Base-by-base conservation (phyloP, 306 rosid genomes). In the Echinosophora koreensis region DNA sequence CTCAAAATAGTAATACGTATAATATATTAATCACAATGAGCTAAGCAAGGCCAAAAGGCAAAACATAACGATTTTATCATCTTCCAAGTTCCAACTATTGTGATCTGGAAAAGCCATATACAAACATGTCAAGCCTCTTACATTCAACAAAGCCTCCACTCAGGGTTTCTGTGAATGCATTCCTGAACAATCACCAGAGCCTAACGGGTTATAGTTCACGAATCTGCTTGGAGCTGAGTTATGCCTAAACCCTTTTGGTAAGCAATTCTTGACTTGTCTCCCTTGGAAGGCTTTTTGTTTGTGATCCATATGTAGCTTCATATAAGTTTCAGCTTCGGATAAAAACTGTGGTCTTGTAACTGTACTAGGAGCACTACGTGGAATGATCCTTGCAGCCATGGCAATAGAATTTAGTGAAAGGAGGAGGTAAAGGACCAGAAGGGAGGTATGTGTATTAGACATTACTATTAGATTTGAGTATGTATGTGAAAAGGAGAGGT, bases 161-260 rank as follows among this genome's bases (percentile, higher is more conserved):
- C 90, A 89, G 54, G 94, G 97, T 51, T 77, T 87, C 58, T 78
- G 72, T 8, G 78, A 62, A 58, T 42, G 79, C 71, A 54, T 69
- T 10, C 70, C 73, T 8, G 84, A 77, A 63, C 95, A 92, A 42
- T 84, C 87, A 0, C 84, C 41, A 7, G 77, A 70, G 73, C 86
- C 89, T 11, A 87, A 85, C 1, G 87, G 9, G 56, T 82, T 66
- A 72, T 70, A 91, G 83, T 92, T 92, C 10, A 87, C 97, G 13
- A 61, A 92, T 71, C 97, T 90, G 52, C 97, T 92, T 17, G 97
- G 97, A 77, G 93, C 93, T 3, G 97, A 92, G 41, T 87, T 71
- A 77, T 78, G 97, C 69, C 89, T 82, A 56, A 77, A 81, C 84
- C 97, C 97, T 84, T 92, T 92, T 0, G 97, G 97, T 75, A 90